phyloP scores from a whole-genome alignment of 1,284 basidiomycete genomes.

The Xanthoconium separans region DNA sequence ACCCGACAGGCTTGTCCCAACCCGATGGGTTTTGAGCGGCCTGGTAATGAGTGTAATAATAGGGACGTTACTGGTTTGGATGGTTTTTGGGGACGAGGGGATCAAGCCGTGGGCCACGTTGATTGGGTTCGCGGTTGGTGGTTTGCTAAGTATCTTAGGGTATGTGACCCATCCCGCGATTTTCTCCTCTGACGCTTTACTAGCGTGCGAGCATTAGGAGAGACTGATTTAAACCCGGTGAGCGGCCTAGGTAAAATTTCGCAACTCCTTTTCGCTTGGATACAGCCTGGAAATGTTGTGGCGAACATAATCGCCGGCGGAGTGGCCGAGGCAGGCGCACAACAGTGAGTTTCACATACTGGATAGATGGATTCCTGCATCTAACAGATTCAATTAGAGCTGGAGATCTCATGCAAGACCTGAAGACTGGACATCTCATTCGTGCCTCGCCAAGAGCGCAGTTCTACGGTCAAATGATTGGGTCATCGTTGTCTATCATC shows the following conservation, averaged over 20 bases:
- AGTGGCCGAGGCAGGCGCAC: constrained; percentile 94
- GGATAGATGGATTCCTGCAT: background rate
- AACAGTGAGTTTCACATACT: constrained; percentile 62
- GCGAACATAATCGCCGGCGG: constrained; percentile 97
- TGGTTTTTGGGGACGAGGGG: constrained; percentile 85
- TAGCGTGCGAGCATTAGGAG: constrained; percentile 87
- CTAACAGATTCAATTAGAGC: constrained; percentile 51
- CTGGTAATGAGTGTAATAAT: constrained; percentile 59
- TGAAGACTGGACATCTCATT: constrained; percentile 93
- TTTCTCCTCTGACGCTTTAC: constrained; percentile 9
- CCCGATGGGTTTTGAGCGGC: constrained; percentile 75
- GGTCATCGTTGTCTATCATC: constrained; percentile 83
- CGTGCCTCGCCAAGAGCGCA: constrained; percentile 85
- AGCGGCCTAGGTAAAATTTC: constrained; percentile 94
- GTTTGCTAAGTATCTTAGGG: constrained; percentile 86
- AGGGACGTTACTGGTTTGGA: constrained; percentile 82
- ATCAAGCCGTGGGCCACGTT: constrained; percentile 95
- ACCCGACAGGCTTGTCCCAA: constrained; percentile 79
- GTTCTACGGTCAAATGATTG: constrained; percentile 87
- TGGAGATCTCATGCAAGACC: constrained; percentile 97
- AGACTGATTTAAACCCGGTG: constrained; percentile 93
- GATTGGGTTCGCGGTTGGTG: constrained; percentile 81
- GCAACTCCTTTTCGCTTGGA: constrained; percentile 90
- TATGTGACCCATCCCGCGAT: constrained; percentile 36
- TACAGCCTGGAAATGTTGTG: constrained; percentile 92